Base-by-base conservation (phyloP, 768 basidiomycete genomes). In the Pleurotus cornucopiae region DNA sequence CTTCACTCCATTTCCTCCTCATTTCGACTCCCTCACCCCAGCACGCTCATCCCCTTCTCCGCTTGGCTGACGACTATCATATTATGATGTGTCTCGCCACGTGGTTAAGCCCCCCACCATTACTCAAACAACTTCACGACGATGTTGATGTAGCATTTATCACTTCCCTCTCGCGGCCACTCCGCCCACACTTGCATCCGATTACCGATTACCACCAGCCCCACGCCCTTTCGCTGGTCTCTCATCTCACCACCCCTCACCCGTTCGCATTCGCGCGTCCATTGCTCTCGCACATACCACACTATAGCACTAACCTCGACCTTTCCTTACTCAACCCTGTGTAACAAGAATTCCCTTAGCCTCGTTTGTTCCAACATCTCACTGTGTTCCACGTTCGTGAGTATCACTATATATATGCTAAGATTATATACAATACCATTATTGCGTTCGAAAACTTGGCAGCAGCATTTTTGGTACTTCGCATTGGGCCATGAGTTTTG, bases 371-470 rank as follows among this genome's bases (percentile, higher is more conserved):
- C 48, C 26, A 16, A n/a, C 26, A n/a, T n/a, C n/a, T 51, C n/a
- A 23, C 21, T 43, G 26, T 41, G 5, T 12, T 21, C 51, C 20
- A 21, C 23, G n/a, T 16, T 41, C 13, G n/a, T 20, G 39, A 25
- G 14, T 18, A 23, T 53, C 9, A 40, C 20, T 21, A 21, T 53
- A 43, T 53, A 53, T 21, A 53, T 44, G 30, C 7, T 49, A 49
- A 53, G 21, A 41, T 21, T 53, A 53, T 41, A 53, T 53, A 53
- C 51, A 53, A 53, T 53, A 53, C 51, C 51, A 53, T 53, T 53
- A 53, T 53, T 53, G 51, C 41, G 20, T 16, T 16, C n/a, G 41
- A n/a, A 40, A 37, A 41, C 39, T 53, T 14, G 7, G 39, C 16
- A n/a, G 20, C n/a, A 26, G 48, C 9, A 12, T n/a, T 23, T 12